phyloP scores from a whole-genome alignment of 2,329 filamentous ascomycete genomes.

The Fusarium sororula region DNA sequence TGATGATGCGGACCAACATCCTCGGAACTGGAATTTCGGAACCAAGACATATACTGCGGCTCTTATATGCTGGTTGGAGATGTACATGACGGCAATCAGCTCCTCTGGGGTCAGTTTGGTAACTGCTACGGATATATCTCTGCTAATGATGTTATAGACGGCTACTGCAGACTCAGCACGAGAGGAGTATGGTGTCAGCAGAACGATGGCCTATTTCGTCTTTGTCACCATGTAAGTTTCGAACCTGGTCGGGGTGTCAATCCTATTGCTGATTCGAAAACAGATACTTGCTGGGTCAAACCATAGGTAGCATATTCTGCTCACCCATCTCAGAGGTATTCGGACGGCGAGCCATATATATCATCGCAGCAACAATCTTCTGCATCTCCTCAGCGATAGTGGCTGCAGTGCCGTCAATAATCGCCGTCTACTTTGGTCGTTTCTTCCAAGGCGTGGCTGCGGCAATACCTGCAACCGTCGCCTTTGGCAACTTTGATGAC shows the following conservation, averaged over 20 bases:
- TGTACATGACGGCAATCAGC: neutral
- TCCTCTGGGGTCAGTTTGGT: neutral
- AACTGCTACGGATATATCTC: fast-evolving
- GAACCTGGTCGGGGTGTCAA: fast-evolving
- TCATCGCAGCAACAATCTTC: neutral
- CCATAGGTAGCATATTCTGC: neutral
- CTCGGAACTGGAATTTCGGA: neutral
- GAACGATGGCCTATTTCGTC: neutral
- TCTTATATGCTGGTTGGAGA: neutral
- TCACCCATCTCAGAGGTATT: neutral
- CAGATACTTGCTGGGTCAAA: neutral
- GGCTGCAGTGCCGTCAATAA: neutral
- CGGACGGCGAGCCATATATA: neutral
- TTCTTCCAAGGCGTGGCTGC: neutral
- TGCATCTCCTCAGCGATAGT: neutral
- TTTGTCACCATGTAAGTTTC: neutral
- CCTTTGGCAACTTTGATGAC: neutral
- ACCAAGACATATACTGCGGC: neutral
- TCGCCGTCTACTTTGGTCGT: fast-evolving
- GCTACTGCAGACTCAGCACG: neutral
- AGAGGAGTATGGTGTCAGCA: neutral
- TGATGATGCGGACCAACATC: neutral
- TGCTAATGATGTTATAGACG: neutral
- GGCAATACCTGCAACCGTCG: neutral
- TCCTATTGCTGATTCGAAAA: fast-evolving